Base-by-base conservation (phyloP, 306 rosid genomes). In the Fagus sylvatica region DNA sequence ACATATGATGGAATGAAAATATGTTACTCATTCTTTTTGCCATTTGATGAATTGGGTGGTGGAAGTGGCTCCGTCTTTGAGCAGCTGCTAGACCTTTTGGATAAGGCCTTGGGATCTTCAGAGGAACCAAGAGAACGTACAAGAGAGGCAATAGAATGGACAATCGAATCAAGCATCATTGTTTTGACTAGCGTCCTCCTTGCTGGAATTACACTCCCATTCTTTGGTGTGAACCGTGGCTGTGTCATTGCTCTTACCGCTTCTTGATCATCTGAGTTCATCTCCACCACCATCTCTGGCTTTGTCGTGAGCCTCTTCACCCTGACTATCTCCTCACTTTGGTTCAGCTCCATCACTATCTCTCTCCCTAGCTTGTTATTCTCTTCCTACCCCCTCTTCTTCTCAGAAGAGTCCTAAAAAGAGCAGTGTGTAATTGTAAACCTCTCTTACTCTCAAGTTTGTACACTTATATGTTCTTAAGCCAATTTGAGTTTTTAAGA, bases 161-260 rank as follows among this genome's bases (percentile, higher is more conserved):
- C 46, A 37, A 37, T 7, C 6, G 4, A 55, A 7, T 79, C 74
- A 19, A 65, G 40, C 53, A 74, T 80, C 79, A 74, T 74, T 22
- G 41, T 70, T 42, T 80, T 80, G 62, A 80, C 81, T 5, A 32
- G 34, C 64, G 4, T 66, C 73, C 68, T 77, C 49, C 3, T 68
- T 40, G 81, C 3, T 33, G 81, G 81, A 77, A 77, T 39, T 13
- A 77, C 70, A 43, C 81, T 77, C 43, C 78, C 68, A 16, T 6
- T 42, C 17, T 72, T 72, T 54, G 66, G 73, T 34, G 40, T 64
- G 72, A 49, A 61, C 30, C 6, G 6, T 9, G 37, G 22, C 7
- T 37, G 5, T 5, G 64, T 13, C 40, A 69, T 43, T 39, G 28
- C 15, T 34, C 49, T 43, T 13, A 32, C 37, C 17, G 48, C 48